Conservation (phyloP, 1,284 basidiomycete genomes). For the Moesziomyces globuligerus region DNA sequence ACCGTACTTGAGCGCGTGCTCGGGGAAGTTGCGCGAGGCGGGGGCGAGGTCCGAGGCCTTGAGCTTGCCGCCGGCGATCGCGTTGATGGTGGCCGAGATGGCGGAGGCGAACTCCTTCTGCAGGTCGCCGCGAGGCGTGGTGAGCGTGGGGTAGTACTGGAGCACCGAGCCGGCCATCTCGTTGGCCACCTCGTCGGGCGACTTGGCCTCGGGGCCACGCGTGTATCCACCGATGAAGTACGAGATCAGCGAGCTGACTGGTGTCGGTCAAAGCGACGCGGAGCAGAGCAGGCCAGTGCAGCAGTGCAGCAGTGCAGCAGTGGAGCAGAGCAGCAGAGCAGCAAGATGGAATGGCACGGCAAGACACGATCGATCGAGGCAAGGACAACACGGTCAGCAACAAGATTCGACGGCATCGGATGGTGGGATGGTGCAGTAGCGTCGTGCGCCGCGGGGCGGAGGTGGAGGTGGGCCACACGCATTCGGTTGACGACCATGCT, state of each 20-base stretch:
- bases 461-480: too few species aligned
- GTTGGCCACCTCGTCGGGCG: slow-evolving; percentile 53
- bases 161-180: slow-evolving; percentile 58
- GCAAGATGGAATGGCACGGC: background rate
- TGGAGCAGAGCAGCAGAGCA: too few species aligned
- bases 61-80: slow-evolving; percentile 35
- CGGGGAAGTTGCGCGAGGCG: slow-evolving; percentile 29
- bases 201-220: slow-evolving; percentile 39
- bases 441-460: too few species aligned
- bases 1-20: slow-evolving; percentile 36
- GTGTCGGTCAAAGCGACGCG: slow-evolving; percentile 2
- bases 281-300: too few species aligned
- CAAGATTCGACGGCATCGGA: too few species aligned
- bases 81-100: slow-evolving; percentile 48
- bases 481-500: too few species aligned
- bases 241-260: slow-evolving; percentile 54
- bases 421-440: too few species aligned
- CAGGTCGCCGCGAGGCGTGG: slow-evolving; percentile 34
- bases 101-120: slow-evolving; percentile 33
- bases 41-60: slow-evolving; percentile 34
- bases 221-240: slow-evolving; percentile 58
- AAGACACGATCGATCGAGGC: too few species aligned
- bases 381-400: too few species aligned
- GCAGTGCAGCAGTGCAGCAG: too few species aligned
- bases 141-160: slow-evolving; percentile 63